phyloP scores from a whole-genome alignment of 257 asterid genomes.

The Mitragyna speciosa region DNA sequence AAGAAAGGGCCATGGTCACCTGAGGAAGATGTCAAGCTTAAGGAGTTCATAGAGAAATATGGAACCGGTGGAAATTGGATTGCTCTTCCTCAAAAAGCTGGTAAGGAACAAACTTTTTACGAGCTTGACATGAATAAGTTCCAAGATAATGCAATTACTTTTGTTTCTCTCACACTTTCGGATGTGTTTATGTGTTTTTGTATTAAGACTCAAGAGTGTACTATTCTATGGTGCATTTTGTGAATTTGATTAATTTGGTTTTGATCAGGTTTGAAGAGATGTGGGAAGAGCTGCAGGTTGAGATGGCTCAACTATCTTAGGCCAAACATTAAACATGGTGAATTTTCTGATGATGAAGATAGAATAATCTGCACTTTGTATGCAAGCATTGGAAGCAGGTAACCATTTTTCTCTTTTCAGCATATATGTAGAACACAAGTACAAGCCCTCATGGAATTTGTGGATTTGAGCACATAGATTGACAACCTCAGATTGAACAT shows the following conservation, averaged over 20 bases:
- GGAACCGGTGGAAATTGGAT: constrained; percentile 91
- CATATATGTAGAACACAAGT: too few species aligned
- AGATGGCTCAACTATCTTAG: constrained; percentile 91
- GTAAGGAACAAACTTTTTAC: constrained; percentile 23
- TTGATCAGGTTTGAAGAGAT: constrained; percentile 66
- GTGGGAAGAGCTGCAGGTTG: constrained; percentile 90
- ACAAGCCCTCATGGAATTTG: not conserved
- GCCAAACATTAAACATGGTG: constrained; percentile 85
- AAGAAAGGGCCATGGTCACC: constrained; percentile 98
- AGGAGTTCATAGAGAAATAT: constrained; percentile 66
- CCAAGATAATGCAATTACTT: not conserved
- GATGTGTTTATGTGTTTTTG: not conserved
- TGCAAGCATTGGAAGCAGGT: constrained; percentile 95
- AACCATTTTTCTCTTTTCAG: not conserved
- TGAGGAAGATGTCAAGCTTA: constrained; percentile 88
- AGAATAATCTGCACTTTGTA: constrained; percentile 67
- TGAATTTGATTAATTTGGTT: not conserved
- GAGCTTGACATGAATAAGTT: not conserved
- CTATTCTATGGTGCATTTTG: not conserved
- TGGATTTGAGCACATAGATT: not conserved
- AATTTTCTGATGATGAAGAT: constrained; percentile 86
- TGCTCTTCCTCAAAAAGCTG: constrained; percentile 86
- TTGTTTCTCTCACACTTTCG: not conserved
- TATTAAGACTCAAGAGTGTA: not conserved
- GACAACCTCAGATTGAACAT: constrained; percentile 15